Evolutionary conservation across 495 filamentous ascomycete species (phyloP), one percentile per base, ranked within the genome.

Genomic region (Emericellopsis terricola): DNA sequence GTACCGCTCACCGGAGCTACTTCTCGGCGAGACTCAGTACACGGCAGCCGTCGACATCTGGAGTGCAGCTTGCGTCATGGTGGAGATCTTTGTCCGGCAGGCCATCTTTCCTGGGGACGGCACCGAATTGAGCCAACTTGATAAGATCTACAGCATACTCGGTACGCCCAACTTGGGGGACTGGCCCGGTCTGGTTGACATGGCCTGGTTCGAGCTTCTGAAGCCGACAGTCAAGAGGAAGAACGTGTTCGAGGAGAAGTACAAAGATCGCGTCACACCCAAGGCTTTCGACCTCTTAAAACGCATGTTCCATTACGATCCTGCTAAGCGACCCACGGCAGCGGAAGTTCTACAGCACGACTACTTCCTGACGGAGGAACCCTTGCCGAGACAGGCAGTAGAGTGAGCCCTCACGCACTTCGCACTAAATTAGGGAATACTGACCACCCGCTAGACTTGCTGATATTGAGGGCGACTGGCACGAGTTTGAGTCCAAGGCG

Each of bases 401-500:
- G 89, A 91, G 78, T 91, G 72, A 52, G 81, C 71, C 28, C 26
- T 14, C n/a, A 15, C 15, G 15, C 10, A 31, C 32, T 29, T 3
- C 33, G 6, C 23, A 6, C 23, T 26, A 26, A 6, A 26, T 26
- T 11, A 6, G 23, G 11, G 6, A 26, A 26, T 11, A 26, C 6
- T 26, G 40, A 48, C 32, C 38, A 32, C 33, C 15, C 8, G 7
- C 19, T 34, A 91, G 82, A 44, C 65, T 99, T 37, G 70, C 77
- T 40, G 67, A 81, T 41, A 67, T 96, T 15, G 70, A 85, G 48
- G 91, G 91, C 27, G 91, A 99, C 43, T 99, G 91, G 91, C 91
- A 99, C 45, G 91, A 99, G 48, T 94, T 94, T 49, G 91, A 99
- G 61, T 91, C 81, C 15, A 99, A 99, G 61, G 84, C 86, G 14